Evolutionary conservation across 169 alveolate species (phyloP), one percentile per base, ranked within the genome.

Genomic region (Plasmodium cynomolgi): DNA sequence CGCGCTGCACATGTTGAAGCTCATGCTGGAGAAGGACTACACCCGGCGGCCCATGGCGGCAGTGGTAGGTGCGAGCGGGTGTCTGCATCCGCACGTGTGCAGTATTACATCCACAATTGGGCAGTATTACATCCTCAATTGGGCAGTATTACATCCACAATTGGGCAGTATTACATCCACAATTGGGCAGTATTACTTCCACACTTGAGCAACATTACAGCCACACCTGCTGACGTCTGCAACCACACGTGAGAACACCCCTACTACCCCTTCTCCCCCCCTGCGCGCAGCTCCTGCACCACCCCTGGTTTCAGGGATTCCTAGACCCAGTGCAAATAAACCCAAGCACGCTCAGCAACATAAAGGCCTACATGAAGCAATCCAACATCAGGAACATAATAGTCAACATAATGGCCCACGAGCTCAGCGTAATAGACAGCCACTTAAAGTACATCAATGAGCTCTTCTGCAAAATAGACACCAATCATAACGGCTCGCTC

Each of bases 11-110:
- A 68, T 90, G 2, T 44, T 90, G 75, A 90, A 90, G 50, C 90
- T 90, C n/a, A 95, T 92, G 96, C 93, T 94, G 93, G 92, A 44
- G 90, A 84, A 84, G 92, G 93, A 93, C 50, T 33, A 81, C 26
- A 68, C 58, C 31, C 79, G 72, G 50, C 83, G 96, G 9, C 96
- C 96, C 17, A 83, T 81, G 93, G 96, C 96, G 31, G 50, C 93
- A 58, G 96, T 81, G 71, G 93, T 92, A 79, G 29, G 41, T 29
- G 11, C 31, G 13, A 81, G 33, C n/a, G 58, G 6, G 3, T 23
- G 8, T 23, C 82, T 31, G 26, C 20, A 37, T 5, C 4, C 1
- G 23, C 8, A 77, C 8, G 2, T 37, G 15, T 15, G 37, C 29
- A 75, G 34, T 31, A 58, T 82, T 82, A 41, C 1, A 37, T 6